Conservation (phyloP, 1,139 yeast genomes). For the Taphrina sp. region DNA sequence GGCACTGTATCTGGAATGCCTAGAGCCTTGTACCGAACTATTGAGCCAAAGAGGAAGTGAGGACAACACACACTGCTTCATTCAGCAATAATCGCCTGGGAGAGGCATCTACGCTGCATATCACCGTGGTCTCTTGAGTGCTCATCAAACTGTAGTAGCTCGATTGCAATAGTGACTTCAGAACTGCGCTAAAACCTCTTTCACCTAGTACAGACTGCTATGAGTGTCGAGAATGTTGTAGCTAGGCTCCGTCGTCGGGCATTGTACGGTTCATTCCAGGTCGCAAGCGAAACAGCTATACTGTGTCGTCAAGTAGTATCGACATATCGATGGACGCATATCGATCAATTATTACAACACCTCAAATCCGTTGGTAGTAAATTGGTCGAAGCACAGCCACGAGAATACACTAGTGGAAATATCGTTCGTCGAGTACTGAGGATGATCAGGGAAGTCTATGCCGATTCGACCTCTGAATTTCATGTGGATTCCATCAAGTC, state of each 20-base stretch:
- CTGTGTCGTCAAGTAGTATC: slow-evolving; percentile 84
- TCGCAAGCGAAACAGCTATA: slow-evolving; percentile 85
- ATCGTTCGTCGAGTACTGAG: slow-evolving; percentile 87
- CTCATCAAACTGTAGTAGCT: too few relatives aligned
- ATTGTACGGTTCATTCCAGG: slow-evolving; percentile 66
- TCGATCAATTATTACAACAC: slow-evolving; percentile 66
- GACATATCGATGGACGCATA: slow-evolving; percentile 80
- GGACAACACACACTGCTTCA: too few relatives aligned
- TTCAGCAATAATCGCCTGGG: too few relatives aligned
- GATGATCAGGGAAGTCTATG: slow-evolving; percentile 81
- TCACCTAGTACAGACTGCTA: not conserved
- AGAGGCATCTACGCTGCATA: too few relatives aligned
- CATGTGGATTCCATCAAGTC: not conserved
- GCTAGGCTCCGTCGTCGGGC: slow-evolving; percentile 60
- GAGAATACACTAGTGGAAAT: slow-evolving; percentile 83
- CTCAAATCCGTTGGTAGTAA: slow-evolving; percentile 54
- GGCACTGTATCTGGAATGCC: too few relatives aligned
- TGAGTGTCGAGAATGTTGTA: slow-evolving; percentile 34
- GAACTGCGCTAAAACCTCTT: too few relatives aligned
- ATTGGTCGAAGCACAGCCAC: slow-evolving; percentile 49
- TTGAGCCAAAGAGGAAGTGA: too few relatives aligned
- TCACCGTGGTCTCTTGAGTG: too few relatives aligned
- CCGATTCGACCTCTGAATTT: slow-evolving; percentile 45
- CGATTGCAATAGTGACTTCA: too few relatives aligned
- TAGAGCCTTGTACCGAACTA: too few relatives aligned